phyloP scores from a whole-genome alignment of 805 yeast genomes.

The Suhomyces canberraensis region DNA sequence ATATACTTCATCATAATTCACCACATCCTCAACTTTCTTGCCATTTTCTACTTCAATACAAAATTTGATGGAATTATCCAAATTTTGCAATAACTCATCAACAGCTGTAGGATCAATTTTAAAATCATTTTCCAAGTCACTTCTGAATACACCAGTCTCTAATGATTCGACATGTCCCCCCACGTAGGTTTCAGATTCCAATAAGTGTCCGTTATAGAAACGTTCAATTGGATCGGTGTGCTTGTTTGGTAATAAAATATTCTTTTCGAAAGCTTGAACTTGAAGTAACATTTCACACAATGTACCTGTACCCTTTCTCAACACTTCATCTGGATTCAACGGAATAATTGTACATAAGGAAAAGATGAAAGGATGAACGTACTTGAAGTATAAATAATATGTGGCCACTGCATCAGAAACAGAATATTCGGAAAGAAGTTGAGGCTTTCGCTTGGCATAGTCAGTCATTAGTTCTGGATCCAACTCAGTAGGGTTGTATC shows the following conservation, averaged over 20 bases:
- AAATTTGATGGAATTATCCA: conserved; percentile 76
- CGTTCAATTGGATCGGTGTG: conserved; percentile 92
- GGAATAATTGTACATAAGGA: conserved; percentile 96
- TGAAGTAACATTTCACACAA: conserved; percentile 94
- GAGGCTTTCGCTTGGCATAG: conserved; percentile 93
- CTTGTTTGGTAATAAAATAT: conserved; percentile 85
- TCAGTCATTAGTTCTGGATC: conserved; percentile 99
- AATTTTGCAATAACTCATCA: conserved; percentile 70
- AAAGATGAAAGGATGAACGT: conserved; percentile 94
- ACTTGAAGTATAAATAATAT: conserved; percentile 90
- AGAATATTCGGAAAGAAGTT: conserved; percentile 88
- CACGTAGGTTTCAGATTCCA: conserved; percentile 95
- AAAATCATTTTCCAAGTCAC: conserved; percentile 77
- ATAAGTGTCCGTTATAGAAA: conserved; percentile 88
- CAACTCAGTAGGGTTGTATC: conserved; percentile 92
- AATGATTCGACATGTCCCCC: conserved; percentile 98
- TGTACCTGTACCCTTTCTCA: conserved; percentile 97
- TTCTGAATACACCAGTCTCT: conserved; percentile 96
- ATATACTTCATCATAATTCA: conserved; percentile 74
- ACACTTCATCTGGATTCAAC: conserved; percentile 90
- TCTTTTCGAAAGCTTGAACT: conserved; percentile 87
- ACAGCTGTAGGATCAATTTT: conserved; percentile 76
- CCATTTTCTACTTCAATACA: conserved; percentile 80
- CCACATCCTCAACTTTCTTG: conserved; percentile 69
- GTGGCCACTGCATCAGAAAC: conserved; percentile 99